Base-by-base conservation (phyloP, 306 rosid species). In the Cicer bijugum region DNA sequence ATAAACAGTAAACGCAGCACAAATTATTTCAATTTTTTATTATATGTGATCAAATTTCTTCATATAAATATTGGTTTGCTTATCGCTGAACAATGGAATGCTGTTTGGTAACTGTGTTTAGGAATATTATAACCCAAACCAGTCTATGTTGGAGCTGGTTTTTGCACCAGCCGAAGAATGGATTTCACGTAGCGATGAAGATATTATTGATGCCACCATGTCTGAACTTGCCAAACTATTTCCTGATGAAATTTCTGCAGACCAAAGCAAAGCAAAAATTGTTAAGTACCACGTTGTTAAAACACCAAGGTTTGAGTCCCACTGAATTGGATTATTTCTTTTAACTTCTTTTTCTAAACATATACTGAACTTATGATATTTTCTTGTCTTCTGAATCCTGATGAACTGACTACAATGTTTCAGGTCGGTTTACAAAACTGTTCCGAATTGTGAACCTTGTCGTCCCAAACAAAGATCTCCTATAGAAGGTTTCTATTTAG, bases 141-240 rank as follows among this genome's bases (percentile, higher is more conserved):
- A 83, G 77, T 94, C 98, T 35, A 91, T 94, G 98, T 85, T 94
- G 77, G 98, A 94, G 86, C 86, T 94, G 86, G 98, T 94, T 77
- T 94, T 94, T 76, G 98, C 98, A 38, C 98, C 97, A 46, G 98
- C 98, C 6, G 95, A 94, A 82, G 96, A 91, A 78, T 94, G 98
- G 98, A 81, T 94, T 79, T 91, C 95, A 7, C 52, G 92, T 42
- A 88, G 89, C 66, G 96, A 94, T 72, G 82, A 89, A 7, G 98
- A 94, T 66, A 94, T 94, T 67, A 89, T 94, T 67, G 82, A 75
- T n/a, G 98, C 98, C 42, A 91, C 98, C n/a, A 89, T 94, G 90
- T 70, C 85, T 69, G 98, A 94, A 68, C 95, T 94, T 76, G 91
- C 98, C 75, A 94, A 86, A 82, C 97, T 94, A 47, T 94, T 94